Base-by-base conservation (phyloP, 1,284 basidiomycete species). In the Volvariella surrecta region DNA sequence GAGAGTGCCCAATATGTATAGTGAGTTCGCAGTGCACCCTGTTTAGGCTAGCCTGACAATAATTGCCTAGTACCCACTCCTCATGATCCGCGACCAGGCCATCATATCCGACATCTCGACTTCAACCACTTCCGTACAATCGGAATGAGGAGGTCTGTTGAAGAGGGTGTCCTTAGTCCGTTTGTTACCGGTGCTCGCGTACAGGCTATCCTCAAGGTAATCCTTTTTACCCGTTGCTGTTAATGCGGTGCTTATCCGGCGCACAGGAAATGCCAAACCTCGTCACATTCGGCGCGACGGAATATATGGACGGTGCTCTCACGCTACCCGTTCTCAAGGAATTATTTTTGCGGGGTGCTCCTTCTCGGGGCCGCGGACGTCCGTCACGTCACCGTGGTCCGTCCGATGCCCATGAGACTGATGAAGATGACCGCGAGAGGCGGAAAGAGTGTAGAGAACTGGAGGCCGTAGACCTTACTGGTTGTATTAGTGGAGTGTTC, bases 51-150 rank as follows among this genome's bases (percentile, higher is more conserved):
- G 45, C 43, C 44, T 39, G 44, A 44, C 43, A 18, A 13, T 48
- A 34, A 31, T 40, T 18, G 37, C 28, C 1, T 54, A 89, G 86
- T 89, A 32, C 84, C 84, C 35, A 70, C 71, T 1, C 71, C 81
- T n/a, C 66, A 76, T 47, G 83, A 89, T 56, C 74, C 81, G 17
- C 74, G 79, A 37, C 86, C 86, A 1, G 87, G 88, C 32, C 76
- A 82, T 16, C 80, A 82, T 55, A 76, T 90, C 22, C 79, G 74
- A 31, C 83, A 88, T 56, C 67, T 93, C 13, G 87, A 90, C 56
- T 97, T 97, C 58, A 92, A 90, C 54, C 87, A 92, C 57, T 97
- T 95, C 66, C 80, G 91, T 24, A 94, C 93, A 16, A 92, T 95
- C 48, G 94, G 94, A 0, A 89, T 96, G 79, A 77, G 91, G 41